These are phyloP conservation scores for Psophocarpus tetragonolobus DNA, from an alignment of 306 rosid genomes.

Conservation along the genomic window DNA sequence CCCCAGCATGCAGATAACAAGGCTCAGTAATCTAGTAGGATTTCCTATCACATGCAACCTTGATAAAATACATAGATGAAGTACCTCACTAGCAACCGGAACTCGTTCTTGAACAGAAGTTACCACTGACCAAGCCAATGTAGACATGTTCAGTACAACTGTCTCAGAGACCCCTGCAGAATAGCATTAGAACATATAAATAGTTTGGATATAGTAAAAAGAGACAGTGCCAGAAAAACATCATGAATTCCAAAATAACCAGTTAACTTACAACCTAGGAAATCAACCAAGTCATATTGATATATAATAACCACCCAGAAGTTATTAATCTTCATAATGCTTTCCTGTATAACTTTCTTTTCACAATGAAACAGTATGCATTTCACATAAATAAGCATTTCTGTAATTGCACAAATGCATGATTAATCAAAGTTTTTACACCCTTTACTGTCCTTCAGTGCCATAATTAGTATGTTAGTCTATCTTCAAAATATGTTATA, in stretches of 20 bases:
- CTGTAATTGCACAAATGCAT: neutral
- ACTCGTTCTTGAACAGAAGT: slow-evolving; percentile 90
- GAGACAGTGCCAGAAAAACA: slow-evolving; percentile 17
- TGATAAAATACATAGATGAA: slow-evolving; percentile 17
- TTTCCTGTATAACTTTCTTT: neutral
- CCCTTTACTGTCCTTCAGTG: neutral
- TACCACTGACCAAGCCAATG: slow-evolving; percentile 92
- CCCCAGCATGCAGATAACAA: neutral
- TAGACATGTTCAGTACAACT: slow-evolving; percentile 84
- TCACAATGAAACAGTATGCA: neutral
- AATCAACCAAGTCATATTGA: neutral
- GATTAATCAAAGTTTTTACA: neutral
- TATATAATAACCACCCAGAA: slow-evolving; percentile 8
- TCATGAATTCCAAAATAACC: neutral
- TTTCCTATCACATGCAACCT: slow-evolving; percentile 13
- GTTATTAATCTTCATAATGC: neutral
- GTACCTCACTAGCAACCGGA: slow-evolving; percentile 95
- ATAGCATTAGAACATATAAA: slow-evolving; percentile 30
- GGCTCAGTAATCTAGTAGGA: neutral
- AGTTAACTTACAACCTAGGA: slow-evolving; percentile 12
- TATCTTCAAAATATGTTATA: neutral
- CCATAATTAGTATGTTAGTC: neutral
- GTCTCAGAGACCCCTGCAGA: slow-evolving; percentile 86
- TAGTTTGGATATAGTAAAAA: neutral
- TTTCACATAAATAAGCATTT: neutral